Evolutionary conservation across 73 alveolate genomes (phyloP).

Genomic region (Paramecium bursaria): DNA sequence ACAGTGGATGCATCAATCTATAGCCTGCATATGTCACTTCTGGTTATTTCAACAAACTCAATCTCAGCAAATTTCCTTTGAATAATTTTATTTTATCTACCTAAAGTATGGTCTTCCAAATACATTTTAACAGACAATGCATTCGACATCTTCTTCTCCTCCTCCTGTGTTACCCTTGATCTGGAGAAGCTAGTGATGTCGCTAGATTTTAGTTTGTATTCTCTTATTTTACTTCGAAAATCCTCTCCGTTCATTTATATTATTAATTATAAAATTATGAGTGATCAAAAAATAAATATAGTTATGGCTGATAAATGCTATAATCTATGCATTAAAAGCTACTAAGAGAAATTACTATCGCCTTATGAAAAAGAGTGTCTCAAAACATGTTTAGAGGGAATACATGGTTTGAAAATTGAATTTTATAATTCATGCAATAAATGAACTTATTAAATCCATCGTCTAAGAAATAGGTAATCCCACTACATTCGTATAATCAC

Average conservation of each 20-base stretch:
- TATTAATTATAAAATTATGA: too few species aligned
- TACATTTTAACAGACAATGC: background rate
- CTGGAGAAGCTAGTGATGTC: background rate
- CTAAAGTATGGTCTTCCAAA: background rate
- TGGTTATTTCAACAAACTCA: background rate
- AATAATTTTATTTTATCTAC: background rate
- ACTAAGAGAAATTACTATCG: conserved; percentile 49
- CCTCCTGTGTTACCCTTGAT: conserved; percentile 21
- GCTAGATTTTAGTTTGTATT: conserved; percentile 10
- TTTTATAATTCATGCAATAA: conserved; percentile 52
- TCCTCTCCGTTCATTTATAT: conserved; percentile 66
- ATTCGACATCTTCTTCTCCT: conserved; percentile 53
- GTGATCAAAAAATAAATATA: too few species aligned
- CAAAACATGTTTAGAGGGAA: conserved; percentile 52
- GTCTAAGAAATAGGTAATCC: too few species aligned
- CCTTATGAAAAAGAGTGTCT: conserved; percentile 67
- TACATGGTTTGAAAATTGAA: conserved; percentile 60
- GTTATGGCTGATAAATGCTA: conserved; percentile 62
- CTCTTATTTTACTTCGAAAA: conserved; percentile 51
- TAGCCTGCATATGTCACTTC: background rate
- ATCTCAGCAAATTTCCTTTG: background rate
- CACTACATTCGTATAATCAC: conserved; percentile 18
- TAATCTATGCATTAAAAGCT: conserved; percentile 50
- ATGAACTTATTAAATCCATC: too few species aligned
- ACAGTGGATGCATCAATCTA: background rate